phyloP scores from a whole-genome alignment of 1,284 basidiomycete genomes.

The Hemileia vastatrix region DNA sequence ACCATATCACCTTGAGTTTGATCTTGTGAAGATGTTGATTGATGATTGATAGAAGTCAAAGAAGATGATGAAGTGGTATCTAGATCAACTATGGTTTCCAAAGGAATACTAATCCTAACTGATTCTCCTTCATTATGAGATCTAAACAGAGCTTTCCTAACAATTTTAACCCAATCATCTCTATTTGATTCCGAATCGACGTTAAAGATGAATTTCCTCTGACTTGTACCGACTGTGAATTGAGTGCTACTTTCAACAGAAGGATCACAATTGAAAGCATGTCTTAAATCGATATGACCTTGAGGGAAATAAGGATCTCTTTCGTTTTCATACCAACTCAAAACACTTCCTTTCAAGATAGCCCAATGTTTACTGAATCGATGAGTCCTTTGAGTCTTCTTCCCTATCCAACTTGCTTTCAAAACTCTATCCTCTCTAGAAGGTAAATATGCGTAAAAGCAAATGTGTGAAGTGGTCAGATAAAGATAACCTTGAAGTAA shows the following conservation, averaged over 20 bases:
- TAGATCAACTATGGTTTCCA: constrained; percentile 75
- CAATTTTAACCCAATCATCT: constrained; percentile 70
- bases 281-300: constrained; percentile 83
- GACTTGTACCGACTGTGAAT: constrained; percentile 45
- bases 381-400: constrained; percentile 76
- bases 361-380: constrained; percentile 93
- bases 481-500: constrained; percentile 93
- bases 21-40: background rate
- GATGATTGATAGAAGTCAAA: too few relatives aligned
- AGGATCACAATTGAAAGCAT: constrained; percentile 72
- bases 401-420: constrained; percentile 72
- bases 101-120: constrained; percentile 70
- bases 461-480: constrained; percentile 77
- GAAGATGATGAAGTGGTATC: constrained; percentile 77
- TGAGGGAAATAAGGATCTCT: constrained; percentile 90
- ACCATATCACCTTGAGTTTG: too few relatives aligned
- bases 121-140: constrained; percentile 90
- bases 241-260: too few relatives aligned
- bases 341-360: constrained; percentile 76
- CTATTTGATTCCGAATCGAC: constrained; percentile 36
- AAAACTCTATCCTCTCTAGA: constrained; percentile 72
- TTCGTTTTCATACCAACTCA: constrained; percentile 87
- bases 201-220: too few relatives aligned
- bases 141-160: constrained; percentile 79
- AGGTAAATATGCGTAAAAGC: constrained; percentile 85